Evolutionary conservation across 352 stramenopile genomes (phyloP), one percentile per base, ranked within the genome.

Genomic region (Globisporangium okanoganense): DNA sequence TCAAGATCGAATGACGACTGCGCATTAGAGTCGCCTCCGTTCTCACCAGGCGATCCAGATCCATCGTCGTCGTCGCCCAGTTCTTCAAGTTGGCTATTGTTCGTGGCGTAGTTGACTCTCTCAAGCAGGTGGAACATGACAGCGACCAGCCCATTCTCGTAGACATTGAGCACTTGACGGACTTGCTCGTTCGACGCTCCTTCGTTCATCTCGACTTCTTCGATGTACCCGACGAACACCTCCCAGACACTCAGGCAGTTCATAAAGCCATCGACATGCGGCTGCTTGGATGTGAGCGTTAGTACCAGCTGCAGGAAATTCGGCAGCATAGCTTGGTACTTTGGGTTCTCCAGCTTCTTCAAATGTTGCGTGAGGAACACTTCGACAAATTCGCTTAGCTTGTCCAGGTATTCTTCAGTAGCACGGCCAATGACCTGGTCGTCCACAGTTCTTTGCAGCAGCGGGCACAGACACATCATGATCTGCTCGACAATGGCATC

Each of bases 171-270:
- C 5, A 89, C 76, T 22, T 65, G 63, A 2, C 75, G 63, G 3
- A 79, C 61, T 1, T 60, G 72, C 14, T 88, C 79, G 44, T 87
- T 87, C 2, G 76, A 69, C 3, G 78, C 78, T 5, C 69, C 75
- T 70, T 89, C 82, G 40, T 89, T 80, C 40, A 86, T 76, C 57
- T 92, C 79, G 1, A 80, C 70, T 57, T 92, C 82, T 65, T 94
- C 85, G 54, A 94, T 79, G 52, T 92, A 90, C 18, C 76, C 74
- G 16, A 94, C 82, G 53, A 94, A 89, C 6, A 94, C 81, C 27
- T 94, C 82, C 85, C 85, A 94, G 7, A 92, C 76, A 25, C 72
- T 82, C 36, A 94, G 57, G 48, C 85, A 94, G 61, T 92, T 90
- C 47, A 92, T 57, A 45, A 92, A 89, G 1, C 82, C 85, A 33